Conservation (phyloP, 176 grass and related monocot genomes). For the Phyllostachys edulis region DNA sequence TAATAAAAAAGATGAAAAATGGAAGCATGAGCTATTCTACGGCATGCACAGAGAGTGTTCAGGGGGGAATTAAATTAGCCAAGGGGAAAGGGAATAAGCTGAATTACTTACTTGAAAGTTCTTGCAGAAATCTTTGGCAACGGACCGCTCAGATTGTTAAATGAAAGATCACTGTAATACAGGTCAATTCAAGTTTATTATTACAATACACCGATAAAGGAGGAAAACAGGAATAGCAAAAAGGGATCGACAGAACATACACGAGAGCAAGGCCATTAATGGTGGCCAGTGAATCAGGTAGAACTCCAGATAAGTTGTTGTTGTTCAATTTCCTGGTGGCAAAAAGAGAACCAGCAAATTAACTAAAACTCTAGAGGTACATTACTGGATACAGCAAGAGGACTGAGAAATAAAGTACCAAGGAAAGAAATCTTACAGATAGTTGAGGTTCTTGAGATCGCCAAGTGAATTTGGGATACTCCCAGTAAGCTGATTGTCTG, state of each 20-base stretch:
- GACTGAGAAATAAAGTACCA: neutral
- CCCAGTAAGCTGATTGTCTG: constrained; percentile 77
- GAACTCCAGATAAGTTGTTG: constrained; percentile 83
- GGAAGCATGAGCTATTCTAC: no score
- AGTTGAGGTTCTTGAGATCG: constrained; percentile 79
- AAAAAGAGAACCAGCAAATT: constrained; percentile 16
- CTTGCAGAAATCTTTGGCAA: constrained; percentile 86
- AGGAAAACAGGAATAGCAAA: neutral
- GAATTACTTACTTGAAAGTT: constrained; percentile 70
- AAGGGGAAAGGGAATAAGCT: neutral
- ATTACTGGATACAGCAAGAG: neutral
- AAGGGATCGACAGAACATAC: constrained; percentile 43
- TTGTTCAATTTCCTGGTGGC: constrained; percentile 78
- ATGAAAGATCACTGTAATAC: constrained; percentile 74
- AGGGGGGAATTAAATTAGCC: neutral
- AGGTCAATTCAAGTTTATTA: constrained; percentile 6
- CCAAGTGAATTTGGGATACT: constrained; percentile 73
- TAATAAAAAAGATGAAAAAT: neutral
- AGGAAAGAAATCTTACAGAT: constrained; percentile 57
- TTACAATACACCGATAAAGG: neutral
- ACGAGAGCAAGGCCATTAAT: constrained; percentile 78
- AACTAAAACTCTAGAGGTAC: neutral
- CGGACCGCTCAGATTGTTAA: constrained; percentile 83
- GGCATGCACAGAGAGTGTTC: neutral
- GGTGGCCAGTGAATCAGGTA: constrained; percentile 72